A percentile compares a stretch with the other conserved stretches of the same genome.
Evolutionary conservation across 2,329 filamentous ascomycete genomes (phyloP).

Genomic region (Sporothrix sp.): DNA sequence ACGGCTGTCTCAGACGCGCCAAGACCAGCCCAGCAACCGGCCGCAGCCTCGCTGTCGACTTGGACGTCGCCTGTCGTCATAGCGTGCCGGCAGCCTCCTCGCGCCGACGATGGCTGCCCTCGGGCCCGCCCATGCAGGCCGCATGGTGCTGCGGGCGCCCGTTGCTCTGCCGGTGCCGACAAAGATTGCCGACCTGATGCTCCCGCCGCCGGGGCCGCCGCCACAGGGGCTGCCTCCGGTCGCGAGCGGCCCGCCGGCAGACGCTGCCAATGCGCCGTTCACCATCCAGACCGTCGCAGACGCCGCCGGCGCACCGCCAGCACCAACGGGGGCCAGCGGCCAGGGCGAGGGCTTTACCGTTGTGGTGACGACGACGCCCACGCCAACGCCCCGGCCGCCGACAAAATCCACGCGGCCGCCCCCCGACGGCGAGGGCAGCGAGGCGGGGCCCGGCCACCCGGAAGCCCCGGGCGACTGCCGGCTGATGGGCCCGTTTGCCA

Average conservation of each 20-base stretch:
- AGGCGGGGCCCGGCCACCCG: conserved; percentile 6
- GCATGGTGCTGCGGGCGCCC: conserved; percentile 2
- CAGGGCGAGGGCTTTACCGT: background rate
- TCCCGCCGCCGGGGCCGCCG: conserved; percentile 9
- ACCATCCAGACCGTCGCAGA: conserved; percentile 15
- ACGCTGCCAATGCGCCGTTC: background rate
- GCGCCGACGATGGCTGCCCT: background rate
- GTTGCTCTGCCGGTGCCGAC: background rate
- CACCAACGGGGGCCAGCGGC: background rate
- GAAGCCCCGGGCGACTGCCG: conserved; percentile 63
- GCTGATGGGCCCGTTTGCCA: conserved; percentile 80
- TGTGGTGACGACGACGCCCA: background rate
- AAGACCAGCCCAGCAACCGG: background rate
- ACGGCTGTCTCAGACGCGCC: background rate
- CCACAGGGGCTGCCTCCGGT: conserved; percentile 6
- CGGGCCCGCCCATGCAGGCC: background rate
- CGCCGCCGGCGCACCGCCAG: background rate
- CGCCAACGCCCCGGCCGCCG: background rate
- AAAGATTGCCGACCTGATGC: background rate
- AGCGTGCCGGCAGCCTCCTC: background rate
- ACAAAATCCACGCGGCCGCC: background rate
- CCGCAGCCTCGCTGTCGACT: background rate
- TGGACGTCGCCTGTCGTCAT: background rate
- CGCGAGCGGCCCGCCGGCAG: background rate
- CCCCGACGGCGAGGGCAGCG: background rate